phyloP scores from a whole-genome alignment of 2,329 filamentous ascomycete species.

The Claviceps africana region DNA sequence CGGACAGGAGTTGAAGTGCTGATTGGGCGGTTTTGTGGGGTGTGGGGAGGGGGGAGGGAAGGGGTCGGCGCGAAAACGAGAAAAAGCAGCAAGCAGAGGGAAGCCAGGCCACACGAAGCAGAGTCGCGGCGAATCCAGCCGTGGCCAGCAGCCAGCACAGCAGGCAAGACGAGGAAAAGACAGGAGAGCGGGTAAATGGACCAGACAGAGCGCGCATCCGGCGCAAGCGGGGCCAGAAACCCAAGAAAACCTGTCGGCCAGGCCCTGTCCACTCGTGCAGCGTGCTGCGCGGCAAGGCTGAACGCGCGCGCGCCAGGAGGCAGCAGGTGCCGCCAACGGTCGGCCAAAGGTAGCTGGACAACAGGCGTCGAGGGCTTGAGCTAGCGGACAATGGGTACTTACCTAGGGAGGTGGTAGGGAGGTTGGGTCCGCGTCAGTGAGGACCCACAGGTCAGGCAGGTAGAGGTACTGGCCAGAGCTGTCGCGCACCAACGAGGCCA shows the following conservation, averaged over 20 bases:
- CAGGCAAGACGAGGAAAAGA: background rate
- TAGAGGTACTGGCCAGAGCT: background rate
- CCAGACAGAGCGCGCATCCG: background rate
- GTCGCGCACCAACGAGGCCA: slow-evolving; percentile 1
- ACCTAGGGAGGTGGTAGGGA: background rate
- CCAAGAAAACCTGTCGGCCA: background rate
- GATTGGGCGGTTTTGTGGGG: slow-evolving; percentile 1
- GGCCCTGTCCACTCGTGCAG: background rate
- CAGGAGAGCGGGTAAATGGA: background rate
- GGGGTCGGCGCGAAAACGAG: background rate
- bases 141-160: background rate
- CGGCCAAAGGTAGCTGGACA: background rate
- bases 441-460: no score
- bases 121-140: background rate
- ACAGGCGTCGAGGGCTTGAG: background rate
- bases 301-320: background rate
- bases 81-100: background rate
- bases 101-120: background rate
- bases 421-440: slow-evolving; percentile 1
- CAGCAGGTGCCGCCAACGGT: background rate
- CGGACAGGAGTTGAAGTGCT: slow-evolving; percentile 1
- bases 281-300: background rate
- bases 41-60: background rate
- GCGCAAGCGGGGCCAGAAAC: background rate
- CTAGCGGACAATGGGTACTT: background rate